Evolutionary conservation across 2,329 filamentous ascomycete genomes (phyloP), one percentile per base, ranked within the genome.

Genomic region (Zopfia rhizophila): DNA sequence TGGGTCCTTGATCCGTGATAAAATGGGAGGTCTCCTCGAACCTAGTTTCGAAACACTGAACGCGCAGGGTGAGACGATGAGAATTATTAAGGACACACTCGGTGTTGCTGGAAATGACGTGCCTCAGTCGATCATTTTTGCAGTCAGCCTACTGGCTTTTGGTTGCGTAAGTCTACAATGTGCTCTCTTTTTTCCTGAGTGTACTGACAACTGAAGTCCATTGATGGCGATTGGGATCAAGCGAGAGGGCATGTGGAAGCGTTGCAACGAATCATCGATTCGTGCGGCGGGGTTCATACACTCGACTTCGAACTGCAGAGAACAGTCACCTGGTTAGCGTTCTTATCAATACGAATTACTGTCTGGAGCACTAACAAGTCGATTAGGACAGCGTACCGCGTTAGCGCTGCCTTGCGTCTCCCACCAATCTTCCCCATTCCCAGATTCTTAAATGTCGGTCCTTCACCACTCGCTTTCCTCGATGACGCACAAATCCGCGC

Each of bases 401-500:
- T 57, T 7, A 29, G 36, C 14, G 42, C 35, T 12, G 48, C 46
- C 16, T 27, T 56, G 11, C 30, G 29, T n/a, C 31, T 48, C 3
- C 37, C 42, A 12, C 45, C 57, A 13, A 22, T 27, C 2, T 58
- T 56, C 30, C 50, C 55, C 10, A 21, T 35, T 25, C 48, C 58
- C 3, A 18, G 41, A 3, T 61, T 41, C 22, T 24, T 23, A 1
- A 38, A 47, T 10, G 16, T 32, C 4, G 30, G 23, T 17, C 13
- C 44, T 1, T 53, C 58, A 17, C 38, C 53, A 11, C 43, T 62
- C 7, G 55, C 58, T 10, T 55, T 60, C 14, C 47, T 52, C 21
- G 55, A 62, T 29, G 56, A 58, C 8, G 53, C 50, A 5, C 53
- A 56, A 28, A 55, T 62, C 13, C 53, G 46, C 7, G 54, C 58